Conservation (phyloP, 139 green algal species). For the Micromonas pusilla region DNA sequence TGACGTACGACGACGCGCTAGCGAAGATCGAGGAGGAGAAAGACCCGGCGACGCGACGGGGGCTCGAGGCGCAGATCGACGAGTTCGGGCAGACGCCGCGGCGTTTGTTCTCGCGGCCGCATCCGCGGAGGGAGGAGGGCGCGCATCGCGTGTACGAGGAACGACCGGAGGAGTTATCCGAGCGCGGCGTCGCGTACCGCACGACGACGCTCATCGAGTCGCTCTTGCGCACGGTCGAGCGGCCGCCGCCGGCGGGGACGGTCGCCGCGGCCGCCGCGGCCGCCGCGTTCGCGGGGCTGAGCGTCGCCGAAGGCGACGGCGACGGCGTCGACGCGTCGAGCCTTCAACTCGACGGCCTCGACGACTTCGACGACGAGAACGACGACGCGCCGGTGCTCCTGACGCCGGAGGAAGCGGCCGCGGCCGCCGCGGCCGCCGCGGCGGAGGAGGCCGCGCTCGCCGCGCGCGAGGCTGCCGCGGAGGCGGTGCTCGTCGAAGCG, state of each 20-base stretch:
- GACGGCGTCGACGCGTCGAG: too few species aligned
- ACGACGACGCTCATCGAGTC: not conserved
- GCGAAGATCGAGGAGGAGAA: conserved; percentile 55
- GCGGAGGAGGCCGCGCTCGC: too few species aligned
- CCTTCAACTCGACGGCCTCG: too few species aligned
- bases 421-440: too few species aligned
- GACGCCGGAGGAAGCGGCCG: too few species aligned
- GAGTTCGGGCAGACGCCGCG: conserved; percentile 84
- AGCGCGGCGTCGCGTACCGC: not conserved
- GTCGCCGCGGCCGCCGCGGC: not conserved
- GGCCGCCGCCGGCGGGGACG: not conserved
- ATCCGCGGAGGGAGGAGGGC: conserved; percentile 37
- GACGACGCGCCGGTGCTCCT: too few species aligned
- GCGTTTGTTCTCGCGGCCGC: conserved; percentile 69
- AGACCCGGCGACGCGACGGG: conserved; percentile 50
- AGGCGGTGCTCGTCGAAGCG: too few species aligned
- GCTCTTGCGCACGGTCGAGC: not conserved
- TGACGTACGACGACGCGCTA: conserved; percentile 75
- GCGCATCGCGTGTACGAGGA: not conserved
- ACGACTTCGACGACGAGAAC: too few species aligned
- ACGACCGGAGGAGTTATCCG: not conserved
- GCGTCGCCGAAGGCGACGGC: not conserved
- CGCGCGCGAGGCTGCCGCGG: too few species aligned
- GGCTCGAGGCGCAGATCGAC: conserved; percentile 67
- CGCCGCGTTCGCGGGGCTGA: not conserved